Evolutionary conservation across 495 filamentous ascomycete species (phyloP).

Genomic region (Aspergillus kassunensis): DNA sequence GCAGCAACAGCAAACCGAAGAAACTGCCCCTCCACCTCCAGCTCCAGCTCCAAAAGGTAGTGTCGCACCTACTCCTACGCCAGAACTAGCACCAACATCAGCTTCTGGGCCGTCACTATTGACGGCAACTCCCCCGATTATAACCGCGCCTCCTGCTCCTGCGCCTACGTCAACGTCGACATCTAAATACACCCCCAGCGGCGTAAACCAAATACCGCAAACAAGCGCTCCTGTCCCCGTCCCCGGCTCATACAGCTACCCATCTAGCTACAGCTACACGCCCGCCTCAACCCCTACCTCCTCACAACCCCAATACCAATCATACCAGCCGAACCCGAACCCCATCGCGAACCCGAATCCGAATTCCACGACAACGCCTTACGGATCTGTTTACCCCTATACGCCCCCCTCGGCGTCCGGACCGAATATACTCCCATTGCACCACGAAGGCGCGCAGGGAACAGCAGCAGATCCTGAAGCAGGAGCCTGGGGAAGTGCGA

Average conservation of each 20-base stretch:
- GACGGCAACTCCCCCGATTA: not conserved
- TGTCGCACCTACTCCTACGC: constrained; percentile 17
- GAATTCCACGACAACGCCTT: constrained; percentile 39
- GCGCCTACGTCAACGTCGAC: not conserved
- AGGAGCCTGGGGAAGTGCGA: constrained; percentile 52
- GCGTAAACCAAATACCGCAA: constrained; percentile 4
- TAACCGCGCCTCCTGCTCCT: not conserved
- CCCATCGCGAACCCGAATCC: too few relatives aligned
- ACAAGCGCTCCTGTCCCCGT: not conserved
- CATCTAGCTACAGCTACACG: constrained; percentile 22
- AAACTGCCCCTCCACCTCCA: constrained; percentile 14
- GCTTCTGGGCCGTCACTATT: constrained; percentile 13
- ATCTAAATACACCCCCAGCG: not conserved
- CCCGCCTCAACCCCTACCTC: constrained; percentile 29
- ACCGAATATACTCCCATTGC: constrained; percentile 13
- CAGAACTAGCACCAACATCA: not conserved
- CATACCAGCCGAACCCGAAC: constrained; percentile 27
- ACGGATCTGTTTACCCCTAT: constrained; percentile 56
- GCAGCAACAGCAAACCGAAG: constrained; percentile 1
- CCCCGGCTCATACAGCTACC: constrained; percentile 7
- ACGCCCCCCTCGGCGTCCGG: constrained; percentile 26
- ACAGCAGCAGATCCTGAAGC: not conserved
- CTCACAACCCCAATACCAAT: constrained; percentile 20
- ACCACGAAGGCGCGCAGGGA: too few relatives aligned
- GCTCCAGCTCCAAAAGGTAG: constrained; percentile 18